phyloP scores from a whole-genome alignment of 2,329 filamentous ascomycete genomes.

The Aspergillus phoenicis region DNA sequence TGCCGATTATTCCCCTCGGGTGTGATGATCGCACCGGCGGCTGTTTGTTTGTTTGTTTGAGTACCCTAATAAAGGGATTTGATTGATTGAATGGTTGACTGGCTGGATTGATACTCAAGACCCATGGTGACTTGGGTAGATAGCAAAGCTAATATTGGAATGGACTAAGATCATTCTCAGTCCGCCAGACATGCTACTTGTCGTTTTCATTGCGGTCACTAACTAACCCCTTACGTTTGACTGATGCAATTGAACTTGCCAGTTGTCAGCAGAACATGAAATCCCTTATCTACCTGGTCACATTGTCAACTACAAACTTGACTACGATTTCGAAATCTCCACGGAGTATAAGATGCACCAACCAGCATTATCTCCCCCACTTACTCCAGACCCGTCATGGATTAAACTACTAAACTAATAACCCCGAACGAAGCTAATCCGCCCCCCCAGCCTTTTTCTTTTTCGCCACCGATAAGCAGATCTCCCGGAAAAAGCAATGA shows the following conservation, averaged over 20 bases:
- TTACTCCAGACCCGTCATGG: neutral
- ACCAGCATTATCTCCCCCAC: neutral
- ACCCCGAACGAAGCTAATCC: neutral
- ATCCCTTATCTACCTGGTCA: no score
- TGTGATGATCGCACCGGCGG: constrained; percentile 20
- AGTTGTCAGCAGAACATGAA: neutral
- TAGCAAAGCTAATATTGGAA: constrained; percentile 1
- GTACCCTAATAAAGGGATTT: constrained; percentile 10
- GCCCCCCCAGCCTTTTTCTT: neutral
- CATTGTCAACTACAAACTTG: no score
- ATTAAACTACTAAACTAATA: neutral
- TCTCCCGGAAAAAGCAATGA: neutral
- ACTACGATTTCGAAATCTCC: no score
- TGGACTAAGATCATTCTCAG: neutral
- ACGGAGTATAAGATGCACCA: neutral
- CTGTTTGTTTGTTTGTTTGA: constrained; percentile 14
- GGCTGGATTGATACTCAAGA: constrained; percentile 5
- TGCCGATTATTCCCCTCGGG: constrained; percentile 17
- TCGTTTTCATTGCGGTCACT: neutral
- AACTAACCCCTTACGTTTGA: neutral
- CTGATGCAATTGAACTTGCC: neutral
- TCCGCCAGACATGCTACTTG: neutral
- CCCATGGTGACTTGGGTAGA: neutral
- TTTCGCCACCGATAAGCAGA: neutral
- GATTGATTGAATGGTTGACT: constrained; percentile 11